Evolutionary conservation across 257 asterid species (phyloP).

Genomic region (Ehretia macrophylla): DNA sequence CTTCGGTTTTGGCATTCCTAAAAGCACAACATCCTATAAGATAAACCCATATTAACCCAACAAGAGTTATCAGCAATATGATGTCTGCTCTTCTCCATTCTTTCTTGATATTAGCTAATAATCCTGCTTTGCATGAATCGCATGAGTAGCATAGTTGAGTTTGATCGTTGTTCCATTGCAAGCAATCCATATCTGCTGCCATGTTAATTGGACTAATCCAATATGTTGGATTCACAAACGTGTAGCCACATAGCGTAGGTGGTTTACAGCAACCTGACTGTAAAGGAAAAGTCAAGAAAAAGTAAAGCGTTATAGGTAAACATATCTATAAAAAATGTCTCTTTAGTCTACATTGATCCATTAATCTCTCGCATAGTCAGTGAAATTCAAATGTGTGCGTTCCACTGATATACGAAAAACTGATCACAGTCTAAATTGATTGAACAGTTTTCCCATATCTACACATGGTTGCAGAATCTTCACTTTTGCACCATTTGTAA

Average conservation of each 20-base stretch:
- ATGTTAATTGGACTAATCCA: conserved; percentile 86
- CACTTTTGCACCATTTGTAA: neutral
- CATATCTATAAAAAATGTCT: too few relatives aligned
- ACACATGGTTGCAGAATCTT: conserved; percentile 21
- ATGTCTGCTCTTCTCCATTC: conserved; percentile 77
- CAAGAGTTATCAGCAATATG: conserved; percentile 51
- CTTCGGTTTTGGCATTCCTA: conserved; percentile 80
- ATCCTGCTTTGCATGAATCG: conserved; percentile 86
- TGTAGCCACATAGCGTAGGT: conserved; percentile 84
- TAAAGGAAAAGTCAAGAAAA: neutral
- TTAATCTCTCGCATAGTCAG: too few relatives aligned
- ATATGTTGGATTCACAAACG: conserved; percentile 90
- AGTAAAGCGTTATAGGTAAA: neutral
- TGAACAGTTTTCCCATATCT: too few relatives aligned
- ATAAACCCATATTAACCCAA: conserved; percentile 55
- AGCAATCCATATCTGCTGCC: conserved; percentile 75
- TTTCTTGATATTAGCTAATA: conserved; percentile 63
- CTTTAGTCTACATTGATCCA: too few relatives aligned
- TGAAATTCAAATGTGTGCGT: too few relatives aligned
- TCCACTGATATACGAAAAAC: too few relatives aligned
- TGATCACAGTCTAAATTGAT: too few relatives aligned
- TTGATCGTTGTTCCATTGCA: conserved; percentile 91
- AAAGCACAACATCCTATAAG: conserved; percentile 77
- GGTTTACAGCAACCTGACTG: conserved; percentile 98
- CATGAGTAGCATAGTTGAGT: conserved; percentile 81